Evolutionary conservation across 805 yeast genomes (phyloP), one percentile per base, ranked within the genome.

Genomic region (Kazachstania bromeliacearum): DNA sequence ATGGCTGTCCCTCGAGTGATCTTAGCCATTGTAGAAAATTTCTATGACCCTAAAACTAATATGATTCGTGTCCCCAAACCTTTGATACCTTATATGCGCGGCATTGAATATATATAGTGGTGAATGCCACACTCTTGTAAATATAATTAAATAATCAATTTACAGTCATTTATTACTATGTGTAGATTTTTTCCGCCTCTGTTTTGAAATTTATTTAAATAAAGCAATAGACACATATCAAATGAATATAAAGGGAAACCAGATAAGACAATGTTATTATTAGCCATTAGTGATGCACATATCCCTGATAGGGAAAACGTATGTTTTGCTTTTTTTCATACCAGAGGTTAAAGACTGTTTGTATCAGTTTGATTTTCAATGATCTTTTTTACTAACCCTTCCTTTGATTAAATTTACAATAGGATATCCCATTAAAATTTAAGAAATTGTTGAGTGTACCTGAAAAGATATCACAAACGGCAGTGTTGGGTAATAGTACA

Each of bases 1-100:
- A 71, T 88, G 71, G 98, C 98, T 1, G 79, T 89, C 12, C 98
- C 98, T 2, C 66, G 98, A 40, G 79, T 88, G 1, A 77, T 92
- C 14, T 70, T 88, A 15, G 96, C 97, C 1, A 69, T 92, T n/a
- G 63, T 89, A 4, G 98, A 92, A 60, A 92, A 82, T 55, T 71
- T 71, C 47, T 92, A 82, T 51, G 79, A 85, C 43, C 71, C 77
- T 3, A 57, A 46, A 3, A 67, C 72, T 0, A 61, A 75, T 10
- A 56, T 68, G 4, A 70, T 88, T 5, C 43, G 52, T 9, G 71
- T 88, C 35, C 96, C 96, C 4, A 59, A 71, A 31, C 82, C 74
- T 1, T 64, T 88, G 35, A 68, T 75, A 42, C 71, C 73, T 7
- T 85, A 64, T 50, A 81, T 88, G 94, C 88, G 77, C 39, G 83